Percentiles rank a stretch among this genome's conserved stretches.
Conservation (phyloP, 2,329 filamentous ascomycete species). For the Albifimbria verrucaria region DNA sequence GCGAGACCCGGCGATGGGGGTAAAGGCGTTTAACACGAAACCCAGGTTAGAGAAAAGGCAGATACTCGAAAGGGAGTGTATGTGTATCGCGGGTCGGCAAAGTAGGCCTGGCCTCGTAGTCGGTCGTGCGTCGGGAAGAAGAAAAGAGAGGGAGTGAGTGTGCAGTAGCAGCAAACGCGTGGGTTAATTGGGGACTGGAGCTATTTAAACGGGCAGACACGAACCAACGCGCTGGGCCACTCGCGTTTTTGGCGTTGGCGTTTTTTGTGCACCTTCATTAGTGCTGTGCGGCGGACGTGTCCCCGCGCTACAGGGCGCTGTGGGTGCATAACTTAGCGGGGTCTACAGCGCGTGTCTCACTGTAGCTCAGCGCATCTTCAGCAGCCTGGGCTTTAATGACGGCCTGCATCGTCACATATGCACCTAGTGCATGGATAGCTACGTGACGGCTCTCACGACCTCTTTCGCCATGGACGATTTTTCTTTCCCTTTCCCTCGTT, state of each 20-base stretch:
- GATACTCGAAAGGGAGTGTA: too few relatives aligned
- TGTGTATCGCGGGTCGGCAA: constrained; percentile 3
- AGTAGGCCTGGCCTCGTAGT: constrained; percentile 4
- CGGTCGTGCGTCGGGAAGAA: not conserved
- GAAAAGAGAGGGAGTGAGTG: not conserved
- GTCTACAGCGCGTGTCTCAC: not conserved
- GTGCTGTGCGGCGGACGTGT: not conserved
- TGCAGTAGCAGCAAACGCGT: constrained; percentile 1
- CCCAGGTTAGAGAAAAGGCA: not conserved
- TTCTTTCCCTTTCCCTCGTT: too few relatives aligned
- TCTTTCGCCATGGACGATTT: not conserved
- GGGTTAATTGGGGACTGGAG: constrained; percentile 10
- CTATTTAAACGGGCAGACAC: constrained; percentile 15
- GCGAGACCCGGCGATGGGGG: not conserved
- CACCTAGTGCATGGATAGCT: not conserved
- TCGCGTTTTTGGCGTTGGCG: constrained; percentile 14
- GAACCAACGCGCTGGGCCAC: constrained; percentile 16
- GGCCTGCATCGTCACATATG: not conserved
- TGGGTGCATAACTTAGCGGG: too few relatives aligned
- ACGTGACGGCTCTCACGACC: not conserved
- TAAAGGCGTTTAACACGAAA: not conserved
- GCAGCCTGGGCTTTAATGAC: not conserved
- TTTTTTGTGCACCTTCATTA: not conserved
- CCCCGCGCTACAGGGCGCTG: not conserved
- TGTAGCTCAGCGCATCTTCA: not conserved